Conservation (phyloP, 192 early-diverging fungal species). For the Entomortierella lignicola region DNA sequence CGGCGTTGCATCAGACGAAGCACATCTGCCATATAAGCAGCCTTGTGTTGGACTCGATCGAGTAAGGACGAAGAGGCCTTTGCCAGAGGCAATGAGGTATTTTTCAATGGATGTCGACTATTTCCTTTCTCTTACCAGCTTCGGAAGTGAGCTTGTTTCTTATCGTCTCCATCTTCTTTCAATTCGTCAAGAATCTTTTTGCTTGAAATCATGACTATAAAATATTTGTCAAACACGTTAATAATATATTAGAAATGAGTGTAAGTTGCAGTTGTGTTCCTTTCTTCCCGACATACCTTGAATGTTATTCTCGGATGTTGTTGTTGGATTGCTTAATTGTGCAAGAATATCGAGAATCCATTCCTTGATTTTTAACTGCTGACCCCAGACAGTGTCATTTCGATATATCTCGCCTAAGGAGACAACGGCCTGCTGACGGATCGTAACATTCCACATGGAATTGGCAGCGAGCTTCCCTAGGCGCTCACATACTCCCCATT, state of each 20-base stretch:
- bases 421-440: neutral
- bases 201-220: no score
- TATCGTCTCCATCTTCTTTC: no score
- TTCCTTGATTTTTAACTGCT: neutral
- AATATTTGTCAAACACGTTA: no score
- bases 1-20: neutral
- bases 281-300: no score
- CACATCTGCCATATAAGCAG: neutral
- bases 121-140: no score
- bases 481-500: conserved; percentile 7
- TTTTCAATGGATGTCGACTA: neutral
- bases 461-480: conserved; percentile 1
- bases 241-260: no score
- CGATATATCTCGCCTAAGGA: neutral
- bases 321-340: neutral
- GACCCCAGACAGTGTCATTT: neutral
- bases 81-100: neutral
- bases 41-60: neutral
- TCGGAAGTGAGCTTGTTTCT: no score
- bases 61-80: neutral
- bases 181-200: no score
- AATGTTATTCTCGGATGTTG: neutral
- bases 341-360: conserved; percentile 1
- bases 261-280: no score
- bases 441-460: neutral